These are phyloP conservation scores for Heterobasidion irregulare DNA, from an alignment of 1,284 basidiomycete genomes.

Conservation along the genomic window DNA sequence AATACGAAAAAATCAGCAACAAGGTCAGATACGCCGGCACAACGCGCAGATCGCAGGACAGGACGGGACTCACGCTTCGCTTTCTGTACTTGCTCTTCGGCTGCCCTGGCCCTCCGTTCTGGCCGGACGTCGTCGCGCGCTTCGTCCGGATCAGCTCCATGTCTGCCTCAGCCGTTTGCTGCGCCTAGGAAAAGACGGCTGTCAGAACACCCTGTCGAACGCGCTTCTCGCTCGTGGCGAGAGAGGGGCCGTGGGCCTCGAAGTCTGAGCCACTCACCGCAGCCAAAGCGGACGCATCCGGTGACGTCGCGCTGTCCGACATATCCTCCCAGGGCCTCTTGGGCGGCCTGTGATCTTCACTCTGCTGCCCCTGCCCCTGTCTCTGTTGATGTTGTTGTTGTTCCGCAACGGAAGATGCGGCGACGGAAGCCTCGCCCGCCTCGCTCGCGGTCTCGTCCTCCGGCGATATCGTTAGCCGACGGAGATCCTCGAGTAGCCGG, in stretches of 20 bases:
- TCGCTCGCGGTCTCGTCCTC: slow-evolving; percentile 13
- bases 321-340: slow-evolving; percentile 76
- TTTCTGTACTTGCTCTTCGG: slow-evolving; percentile 75
- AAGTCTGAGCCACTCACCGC: slow-evolving; percentile 16
- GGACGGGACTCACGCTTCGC: slow-evolving; percentile 55
- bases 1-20: slow-evolving; percentile 15
- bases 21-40: slow-evolving; percentile 12
- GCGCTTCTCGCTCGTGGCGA: not conserved
- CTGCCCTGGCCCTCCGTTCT: slow-evolving; percentile 24
- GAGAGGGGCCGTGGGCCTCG: not conserved
- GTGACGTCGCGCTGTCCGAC: slow-evolving; percentile 15
- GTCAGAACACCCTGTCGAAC: slow-evolving; percentile 1
- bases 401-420: slow-evolving; percentile 5
- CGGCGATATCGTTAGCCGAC: slow-evolving; percentile 25
- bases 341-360: slow-evolving; percentile 41
- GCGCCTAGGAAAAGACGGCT: slow-evolving; percentile 20
- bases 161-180: slow-evolving; percentile 64
- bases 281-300: slow-evolving; percentile 10
- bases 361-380: slow-evolving; percentile 7
- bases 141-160: slow-evolving; percentile 76
- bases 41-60: not conserved
- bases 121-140: slow-evolving; percentile 49
- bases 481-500: slow-evolving; percentile 54
- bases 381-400: slow-evolving; percentile 11
- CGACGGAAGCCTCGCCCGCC: not conserved